phyloP scores from a whole-genome alignment of 2,329 filamentous ascomycete species.

The Massarina eburnea region DNA sequence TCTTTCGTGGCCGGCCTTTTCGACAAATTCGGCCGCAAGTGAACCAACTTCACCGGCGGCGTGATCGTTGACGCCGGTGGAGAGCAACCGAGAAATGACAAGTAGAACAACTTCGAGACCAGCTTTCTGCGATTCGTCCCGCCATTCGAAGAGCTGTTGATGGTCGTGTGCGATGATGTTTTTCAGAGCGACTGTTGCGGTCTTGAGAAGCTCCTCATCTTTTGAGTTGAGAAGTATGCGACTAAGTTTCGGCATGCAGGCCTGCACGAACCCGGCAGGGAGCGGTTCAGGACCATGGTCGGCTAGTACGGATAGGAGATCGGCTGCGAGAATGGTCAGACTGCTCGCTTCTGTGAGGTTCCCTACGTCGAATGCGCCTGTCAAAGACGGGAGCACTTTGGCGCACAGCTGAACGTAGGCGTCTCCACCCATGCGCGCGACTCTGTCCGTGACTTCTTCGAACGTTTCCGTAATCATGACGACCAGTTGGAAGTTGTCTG shows the following conservation, averaged over 20 bases:
- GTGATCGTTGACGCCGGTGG: constrained; percentile 83
- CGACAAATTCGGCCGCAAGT: constrained; percentile 89
- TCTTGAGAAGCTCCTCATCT: constrained; percentile 87
- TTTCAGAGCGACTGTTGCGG: constrained; percentile 82
- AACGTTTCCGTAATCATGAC: constrained; percentile 88
- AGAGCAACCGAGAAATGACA: constrained; percentile 88
- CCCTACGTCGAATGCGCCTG: constrained; percentile 85
- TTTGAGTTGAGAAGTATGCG: constrained; percentile 76
- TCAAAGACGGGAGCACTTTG: constrained; percentile 85
- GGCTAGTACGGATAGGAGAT: constrained; percentile 77
- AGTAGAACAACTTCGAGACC: constrained; percentile 87
- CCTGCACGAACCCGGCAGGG: constrained; percentile 80
- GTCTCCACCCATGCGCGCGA: constrained; percentile 65
- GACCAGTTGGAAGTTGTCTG: constrained; percentile 86
- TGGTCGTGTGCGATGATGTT: constrained; percentile 89
- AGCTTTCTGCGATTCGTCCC: constrained; percentile 73
- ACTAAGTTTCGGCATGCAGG: constrained; percentile 84
- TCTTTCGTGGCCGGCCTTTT: constrained; percentile 89
- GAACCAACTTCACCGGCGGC: constrained; percentile 95
- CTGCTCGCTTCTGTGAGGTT: constrained; percentile 82
- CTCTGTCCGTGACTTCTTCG: constrained; percentile 75
- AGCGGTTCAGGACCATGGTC: constrained; percentile 84
- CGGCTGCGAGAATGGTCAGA: constrained; percentile 82
- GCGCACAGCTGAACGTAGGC: constrained; percentile 77
- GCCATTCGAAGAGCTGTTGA: constrained; percentile 85